Evolutionary conservation across 208 protist genomes (phyloP), one percentile per base, ranked within the genome.

Genomic region (Trypanosomatidae sp.): DNA sequence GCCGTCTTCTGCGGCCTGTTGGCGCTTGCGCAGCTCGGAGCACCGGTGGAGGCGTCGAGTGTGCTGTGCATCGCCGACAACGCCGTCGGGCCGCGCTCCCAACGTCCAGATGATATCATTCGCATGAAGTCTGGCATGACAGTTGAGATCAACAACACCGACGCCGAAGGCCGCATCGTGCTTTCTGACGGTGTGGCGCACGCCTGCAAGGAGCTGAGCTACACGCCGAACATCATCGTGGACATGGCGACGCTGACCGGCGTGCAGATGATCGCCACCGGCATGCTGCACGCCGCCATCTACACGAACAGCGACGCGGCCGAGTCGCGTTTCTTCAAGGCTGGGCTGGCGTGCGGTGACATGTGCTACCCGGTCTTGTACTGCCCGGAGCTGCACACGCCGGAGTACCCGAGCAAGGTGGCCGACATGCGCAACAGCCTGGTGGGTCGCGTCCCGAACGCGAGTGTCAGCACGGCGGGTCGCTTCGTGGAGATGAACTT

Each of bases 231-330:
- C 71, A 77, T 91, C 46, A 85, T 98, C 62, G 75, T 98, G 8
- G 92, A 97, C 74, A 94, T 98, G 85, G 96, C 94, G 25, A 98
- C 96, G 9, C 79, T 98, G 28, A 98, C 96, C 2, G 96, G 96
- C 13, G 93, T 91, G 15, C 95, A 98, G 56, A 80, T 79, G 13
- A 83, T 95, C 19, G 89, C 92, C 9, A 97, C 92, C 1, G 95
- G 95, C 22, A 56, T 74, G 56, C 73, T 76, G 28, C 91, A 96
- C 74, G 95, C 93, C 28, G 88, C 90, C 36, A 86, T 98, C 43
- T 96, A 92, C 75, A 58, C 82, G 15, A 96, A 93, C 76, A 90
- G 77, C 13, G 87, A 95, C 1, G 86, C 78, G 19, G 66, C 64
- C 19, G 95, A 98, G 77, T 33, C 43, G 2, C 80, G 80, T 41